These are phyloP conservation scores for Cladophialophora immunda DNA, from an alignment of 2,329 filamentous ascomycete species.

Conservation along the genomic window DNA sequence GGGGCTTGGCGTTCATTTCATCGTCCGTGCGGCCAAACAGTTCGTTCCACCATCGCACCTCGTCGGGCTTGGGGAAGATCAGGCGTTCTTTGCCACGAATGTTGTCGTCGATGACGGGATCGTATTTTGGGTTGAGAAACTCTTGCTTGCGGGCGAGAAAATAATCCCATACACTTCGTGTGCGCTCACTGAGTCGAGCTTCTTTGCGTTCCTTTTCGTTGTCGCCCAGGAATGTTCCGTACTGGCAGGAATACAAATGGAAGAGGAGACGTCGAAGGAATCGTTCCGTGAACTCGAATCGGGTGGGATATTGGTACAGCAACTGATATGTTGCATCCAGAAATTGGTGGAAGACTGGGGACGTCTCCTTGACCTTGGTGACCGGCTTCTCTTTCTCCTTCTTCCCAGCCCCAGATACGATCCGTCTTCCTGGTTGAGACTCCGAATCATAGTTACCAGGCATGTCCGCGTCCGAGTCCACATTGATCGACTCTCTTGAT, in stretches of 20 bases:
- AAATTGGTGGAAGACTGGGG: slow-evolving; percentile 97
- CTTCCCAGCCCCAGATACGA: slow-evolving; percentile 42
- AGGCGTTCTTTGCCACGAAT: slow-evolving; percentile 81
- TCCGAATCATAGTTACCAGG: slow-evolving; percentile 61
- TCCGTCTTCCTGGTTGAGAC: slow-evolving; percentile 47
- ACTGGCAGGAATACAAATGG: slow-evolving; percentile 94
- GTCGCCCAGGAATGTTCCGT: slow-evolving; percentile 95
- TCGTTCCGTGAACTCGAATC: slow-evolving; percentile 96
- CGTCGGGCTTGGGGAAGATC: slow-evolving; percentile 77
- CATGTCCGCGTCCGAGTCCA: slow-evolving; percentile 68
- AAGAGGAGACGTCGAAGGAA: slow-evolving; percentile 90
- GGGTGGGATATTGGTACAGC: slow-evolving; percentile 80
- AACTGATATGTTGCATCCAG: slow-evolving; percentile 94
- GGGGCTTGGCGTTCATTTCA: slow-evolving; percentile 77
- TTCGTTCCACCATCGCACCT: slow-evolving; percentile 94
- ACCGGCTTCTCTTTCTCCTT: slow-evolving; percentile 67
- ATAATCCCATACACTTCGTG: slow-evolving; percentile 93
- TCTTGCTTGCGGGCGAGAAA: slow-evolving; percentile 82
- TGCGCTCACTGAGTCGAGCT: slow-evolving; percentile 72
- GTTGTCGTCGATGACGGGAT: slow-evolving; percentile 77
- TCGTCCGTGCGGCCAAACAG: slow-evolving; percentile 84
- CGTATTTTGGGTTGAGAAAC: slow-evolving; percentile 84
- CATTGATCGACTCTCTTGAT: slow-evolving; percentile 65
- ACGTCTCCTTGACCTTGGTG: slow-evolving; percentile 88
- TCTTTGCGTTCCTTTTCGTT: slow-evolving; percentile 87